A percentile compares a stretch with the other conserved stretches of the same genome.
phyloP scores from a whole-genome alignment of 305 asterid genomes.

The Ilex paraguariensis region DNA sequence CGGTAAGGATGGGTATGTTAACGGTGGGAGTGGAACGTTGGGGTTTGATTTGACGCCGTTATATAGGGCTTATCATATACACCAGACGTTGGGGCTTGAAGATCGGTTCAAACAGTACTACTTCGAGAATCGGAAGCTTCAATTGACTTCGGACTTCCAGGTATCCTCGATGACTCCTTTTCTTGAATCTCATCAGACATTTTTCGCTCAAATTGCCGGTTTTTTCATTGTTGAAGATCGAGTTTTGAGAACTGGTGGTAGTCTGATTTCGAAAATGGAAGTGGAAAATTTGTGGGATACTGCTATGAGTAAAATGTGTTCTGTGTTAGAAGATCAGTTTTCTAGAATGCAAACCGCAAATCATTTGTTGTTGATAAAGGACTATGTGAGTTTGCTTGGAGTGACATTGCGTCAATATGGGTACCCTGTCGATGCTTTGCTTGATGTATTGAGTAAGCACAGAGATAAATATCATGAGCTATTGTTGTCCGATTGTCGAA shows the following conservation, averaged over 20 bases:
- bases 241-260: slow-evolving; percentile 88
- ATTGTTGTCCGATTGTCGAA: slow-evolving; percentile 80
- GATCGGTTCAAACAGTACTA: slow-evolving; percentile 81
- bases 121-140: slow-evolving; percentile 91
- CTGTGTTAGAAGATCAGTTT: slow-evolving; percentile 95
- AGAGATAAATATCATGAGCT: slow-evolving; percentile 95
- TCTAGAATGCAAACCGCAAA: slow-evolving; percentile 98
- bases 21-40: slow-evolving; percentile 44
- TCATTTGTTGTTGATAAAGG: slow-evolving; percentile 94
- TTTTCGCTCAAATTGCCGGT: slow-evolving; percentile 93
- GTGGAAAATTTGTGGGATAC: slow-evolving; percentile 98
- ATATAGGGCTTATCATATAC: slow-evolving; percentile 78
- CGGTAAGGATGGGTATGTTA: slow-evolving; percentile 16
- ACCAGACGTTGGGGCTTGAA: slow-evolving; percentile 82
- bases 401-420: slow-evolving; percentile 89
- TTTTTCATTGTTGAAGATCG: slow-evolving; percentile 89
- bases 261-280: slow-evolving; percentile 75
- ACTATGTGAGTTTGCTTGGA: slow-evolving; percentile 94
- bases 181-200: slow-evolving; percentile 87
- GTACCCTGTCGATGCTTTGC: slow-evolving; percentile 81
- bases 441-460: slow-evolving; percentile 87
- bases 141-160: slow-evolving; percentile 91
- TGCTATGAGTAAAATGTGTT: slow-evolving; percentile 92
- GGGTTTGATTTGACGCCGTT: slow-evolving; percentile 88
- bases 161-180: slow-evolving; percentile 97